Conservation (phyloP, 2,329 filamentous ascomycete genomes). For the Didymella arachidicola region DNA sequence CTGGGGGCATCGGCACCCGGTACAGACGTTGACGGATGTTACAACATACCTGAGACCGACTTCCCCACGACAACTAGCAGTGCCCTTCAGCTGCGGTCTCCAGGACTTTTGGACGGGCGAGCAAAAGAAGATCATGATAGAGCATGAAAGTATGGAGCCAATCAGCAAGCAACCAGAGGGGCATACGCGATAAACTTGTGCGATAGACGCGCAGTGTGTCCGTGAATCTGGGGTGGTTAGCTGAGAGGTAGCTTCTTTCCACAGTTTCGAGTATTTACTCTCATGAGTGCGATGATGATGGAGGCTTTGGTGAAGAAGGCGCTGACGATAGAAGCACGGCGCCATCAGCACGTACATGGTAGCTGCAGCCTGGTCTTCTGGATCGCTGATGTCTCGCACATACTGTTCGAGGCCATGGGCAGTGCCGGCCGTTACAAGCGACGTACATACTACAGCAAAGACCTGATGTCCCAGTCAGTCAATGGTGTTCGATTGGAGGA, state of each 20-base stretch:
- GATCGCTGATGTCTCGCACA: slow-evolving; percentile 10
- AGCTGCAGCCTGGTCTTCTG: slow-evolving; percentile 8
- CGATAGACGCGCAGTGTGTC: not conserved
- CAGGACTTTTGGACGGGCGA: slow-evolving; percentile 14
- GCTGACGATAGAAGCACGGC: slow-evolving; percentile 9
- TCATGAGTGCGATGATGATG: slow-evolving; percentile 14
- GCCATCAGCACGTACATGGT: slow-evolving; percentile 15
- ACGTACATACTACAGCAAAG: slow-evolving; percentile 10
- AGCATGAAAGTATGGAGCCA: not conserved
- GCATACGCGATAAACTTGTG: not conserved
- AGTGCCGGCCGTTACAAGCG: slow-evolving; percentile 13
- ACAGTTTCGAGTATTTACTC: not conserved
- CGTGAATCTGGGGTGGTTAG: not conserved
- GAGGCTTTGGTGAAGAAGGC: slow-evolving; percentile 15
- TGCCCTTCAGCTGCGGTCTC: slow-evolving; percentile 6
- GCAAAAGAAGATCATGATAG: slow-evolving; percentile 17
- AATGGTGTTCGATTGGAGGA: not conserved
- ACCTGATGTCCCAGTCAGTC: not conserved
- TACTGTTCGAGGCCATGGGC: slow-evolving; percentile 16
- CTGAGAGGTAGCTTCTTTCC: not conserved
- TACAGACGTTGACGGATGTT: not conserved
- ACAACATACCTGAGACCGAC: not conserved
- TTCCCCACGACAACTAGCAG: not conserved
- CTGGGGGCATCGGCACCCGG: not conserved
- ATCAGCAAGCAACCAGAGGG: not conserved